Conservation (phyloP, 139 green algal species). For the Ulvella scutata region DNA sequence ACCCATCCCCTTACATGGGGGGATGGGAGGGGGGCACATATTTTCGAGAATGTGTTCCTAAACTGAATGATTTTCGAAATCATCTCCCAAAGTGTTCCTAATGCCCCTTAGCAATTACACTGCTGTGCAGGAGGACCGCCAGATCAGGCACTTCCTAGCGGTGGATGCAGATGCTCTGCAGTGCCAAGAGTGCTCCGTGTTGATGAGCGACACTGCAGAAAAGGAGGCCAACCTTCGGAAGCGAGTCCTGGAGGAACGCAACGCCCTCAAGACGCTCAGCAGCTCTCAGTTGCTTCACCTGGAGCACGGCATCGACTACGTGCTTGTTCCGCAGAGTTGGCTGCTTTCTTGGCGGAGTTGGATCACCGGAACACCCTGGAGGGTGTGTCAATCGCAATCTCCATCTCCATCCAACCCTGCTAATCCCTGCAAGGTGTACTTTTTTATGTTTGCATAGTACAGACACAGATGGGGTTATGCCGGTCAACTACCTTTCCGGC, state of each 20-base stretch:
- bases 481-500: no score
- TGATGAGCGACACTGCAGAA: background rate
- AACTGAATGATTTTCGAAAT: no score
- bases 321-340: background rate
- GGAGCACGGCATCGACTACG: background rate
- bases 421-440: no score
- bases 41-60: no score
- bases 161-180: background rate
- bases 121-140: background rate
- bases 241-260: background rate
- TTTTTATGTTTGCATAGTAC: no score
- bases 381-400: no score
- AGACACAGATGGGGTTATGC: no score
- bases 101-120: no score
- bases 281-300: background rate
- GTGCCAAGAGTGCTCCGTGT: background rate
- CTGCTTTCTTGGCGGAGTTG: background rate
- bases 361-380: background rate
- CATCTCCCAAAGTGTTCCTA: no score
- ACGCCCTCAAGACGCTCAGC: background rate
- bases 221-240: background rate
- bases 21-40: no score
- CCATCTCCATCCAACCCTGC: no score
- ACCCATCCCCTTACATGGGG: no score
- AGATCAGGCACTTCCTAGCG: background rate